Evolutionary conservation across 1,284 basidiomycete genomes (phyloP).

Genomic region (Agroathelia rolfsii): DNA sequence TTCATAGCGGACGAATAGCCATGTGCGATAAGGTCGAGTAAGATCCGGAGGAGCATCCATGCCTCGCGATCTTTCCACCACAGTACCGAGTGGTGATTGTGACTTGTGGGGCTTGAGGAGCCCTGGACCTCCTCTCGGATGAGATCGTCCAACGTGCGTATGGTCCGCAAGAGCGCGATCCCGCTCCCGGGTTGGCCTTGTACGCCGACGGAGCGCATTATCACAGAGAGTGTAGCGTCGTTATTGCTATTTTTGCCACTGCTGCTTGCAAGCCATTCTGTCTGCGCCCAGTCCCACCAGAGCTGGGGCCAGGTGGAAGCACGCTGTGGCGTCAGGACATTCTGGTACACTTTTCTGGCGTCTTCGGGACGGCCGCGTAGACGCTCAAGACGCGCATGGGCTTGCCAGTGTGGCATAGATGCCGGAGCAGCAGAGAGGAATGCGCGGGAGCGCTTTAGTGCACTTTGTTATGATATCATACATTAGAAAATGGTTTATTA

Average conservation of each 20-base stretch:
- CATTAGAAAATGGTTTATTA: conserved; percentile 8
- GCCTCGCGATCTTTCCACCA: conserved; percentile 51
- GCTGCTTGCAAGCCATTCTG: conserved; percentile 71
- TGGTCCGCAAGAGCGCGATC: conserved; percentile 46
- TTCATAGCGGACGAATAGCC: conserved; percentile 28
- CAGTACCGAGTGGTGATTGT: too few relatives aligned
- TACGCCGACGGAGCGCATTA: conserved; percentile 43
- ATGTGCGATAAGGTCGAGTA: conserved; percentile 60
- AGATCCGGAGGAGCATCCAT: conserved; percentile 53
- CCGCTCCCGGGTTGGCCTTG: conserved; percentile 41
- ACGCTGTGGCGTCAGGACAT: conserved; percentile 39
- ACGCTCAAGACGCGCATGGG: conserved; percentile 74
- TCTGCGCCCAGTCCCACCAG: conserved; percentile 86
- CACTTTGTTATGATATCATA: conserved; percentile 30
- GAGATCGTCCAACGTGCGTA: conserved; percentile 45
- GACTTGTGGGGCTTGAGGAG: too few relatives aligned
- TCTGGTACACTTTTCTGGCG: conserved; percentile 78
- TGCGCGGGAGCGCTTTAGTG: conserved; percentile 62
- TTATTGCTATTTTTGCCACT: too few relatives aligned
- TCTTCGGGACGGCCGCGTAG: conserved; percentile 61
- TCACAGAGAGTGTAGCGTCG: conserved; percentile 42
- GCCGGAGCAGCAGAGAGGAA: conserved; percentile 56
- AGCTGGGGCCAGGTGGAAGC: conserved; percentile 30
- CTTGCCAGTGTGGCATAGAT: conserved; percentile 69
- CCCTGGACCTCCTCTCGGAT: conserved; percentile 18